Evolutionary conservation across 31 red algal species (phyloP).

Genomic region (Odonthalia washingtoniensis): DNA sequence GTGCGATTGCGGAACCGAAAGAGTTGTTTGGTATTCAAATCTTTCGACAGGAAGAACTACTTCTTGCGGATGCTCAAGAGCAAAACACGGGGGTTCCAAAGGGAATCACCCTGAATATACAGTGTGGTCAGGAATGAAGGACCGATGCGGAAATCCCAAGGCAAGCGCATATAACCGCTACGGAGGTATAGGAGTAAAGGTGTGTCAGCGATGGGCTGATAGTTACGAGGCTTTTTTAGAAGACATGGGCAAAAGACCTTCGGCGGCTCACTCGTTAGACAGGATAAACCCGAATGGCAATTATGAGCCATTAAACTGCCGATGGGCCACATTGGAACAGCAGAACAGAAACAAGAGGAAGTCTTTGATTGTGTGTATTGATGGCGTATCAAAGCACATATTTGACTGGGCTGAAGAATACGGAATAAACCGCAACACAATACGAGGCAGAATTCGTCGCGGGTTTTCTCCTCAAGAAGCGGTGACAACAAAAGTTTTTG

Average conservation of each 20-base stretch:
- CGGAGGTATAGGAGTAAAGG: background rate
- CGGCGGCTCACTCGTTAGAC: background rate
- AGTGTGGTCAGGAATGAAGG: background rate
- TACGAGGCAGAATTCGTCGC: no score
- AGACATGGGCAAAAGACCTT: constrained; percentile 8
- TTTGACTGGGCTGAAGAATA: no score
- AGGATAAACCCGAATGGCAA: background rate
- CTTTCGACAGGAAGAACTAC: no score
- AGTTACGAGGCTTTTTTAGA: background rate
- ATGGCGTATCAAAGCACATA: no score
- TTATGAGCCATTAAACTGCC: constrained; percentile 12
- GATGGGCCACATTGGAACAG: constrained; percentile 8
- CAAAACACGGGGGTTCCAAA: background rate
- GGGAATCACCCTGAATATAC: background rate
- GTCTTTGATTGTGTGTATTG: no score
- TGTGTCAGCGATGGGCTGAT: constrained; percentile 5
- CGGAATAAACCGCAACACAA: no score
- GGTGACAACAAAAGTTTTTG: no score
- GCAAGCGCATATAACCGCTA: background rate
- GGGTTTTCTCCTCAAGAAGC: no score
- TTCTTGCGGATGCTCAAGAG: no score
- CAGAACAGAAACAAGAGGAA: no score
- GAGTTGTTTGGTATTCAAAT: no score
- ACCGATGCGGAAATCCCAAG: constrained; percentile 20
- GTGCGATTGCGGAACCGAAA: no score